phyloP scores from a whole-genome alignment of 352 stramenopile species.

The Pythium biforme region DNA sequence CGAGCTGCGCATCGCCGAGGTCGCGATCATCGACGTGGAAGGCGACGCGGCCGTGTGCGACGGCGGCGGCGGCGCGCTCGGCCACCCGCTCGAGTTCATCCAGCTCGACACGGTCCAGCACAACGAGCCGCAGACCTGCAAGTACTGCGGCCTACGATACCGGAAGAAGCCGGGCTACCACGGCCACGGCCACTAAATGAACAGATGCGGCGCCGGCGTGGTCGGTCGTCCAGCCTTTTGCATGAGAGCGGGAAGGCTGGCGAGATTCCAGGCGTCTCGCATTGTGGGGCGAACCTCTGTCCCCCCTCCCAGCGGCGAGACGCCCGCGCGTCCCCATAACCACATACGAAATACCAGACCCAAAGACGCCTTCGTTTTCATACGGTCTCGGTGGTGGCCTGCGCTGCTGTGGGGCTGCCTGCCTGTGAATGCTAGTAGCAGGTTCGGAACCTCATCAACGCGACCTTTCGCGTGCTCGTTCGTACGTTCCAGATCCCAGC shows the following conservation, averaged over 20 bases:
- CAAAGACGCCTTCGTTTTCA: not conserved
- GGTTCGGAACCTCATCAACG: no score
- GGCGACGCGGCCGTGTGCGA: constrained; percentile 93
- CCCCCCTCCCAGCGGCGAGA: not conserved
- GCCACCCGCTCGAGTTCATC: constrained; percentile 97
- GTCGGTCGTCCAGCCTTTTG: no score
- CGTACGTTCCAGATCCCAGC: not conserved
- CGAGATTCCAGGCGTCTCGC: no score
- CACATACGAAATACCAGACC: not conserved
- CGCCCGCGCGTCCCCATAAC: not conserved
- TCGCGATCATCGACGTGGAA: constrained; percentile 92
- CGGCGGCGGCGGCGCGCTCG: constrained; percentile 93
- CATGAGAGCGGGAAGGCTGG: no score
- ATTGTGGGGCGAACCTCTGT: no score
- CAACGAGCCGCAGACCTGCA: constrained; percentile 79
- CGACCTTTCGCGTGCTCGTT: constrained; percentile 15
- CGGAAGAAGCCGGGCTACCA: constrained; percentile 79
- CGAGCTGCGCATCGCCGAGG: constrained; percentile 83
- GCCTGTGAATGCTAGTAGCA: no score
- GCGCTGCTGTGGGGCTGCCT: no score
- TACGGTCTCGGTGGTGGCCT: no score
- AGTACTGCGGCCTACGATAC: constrained; percentile 93
- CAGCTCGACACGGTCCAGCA: constrained; percentile 86
- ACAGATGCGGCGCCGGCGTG: not conserved
- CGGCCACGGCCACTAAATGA: constrained; percentile 43